Conservation (phyloP, 345 rosid genomes). For the Eucalyptus rudis region DNA sequence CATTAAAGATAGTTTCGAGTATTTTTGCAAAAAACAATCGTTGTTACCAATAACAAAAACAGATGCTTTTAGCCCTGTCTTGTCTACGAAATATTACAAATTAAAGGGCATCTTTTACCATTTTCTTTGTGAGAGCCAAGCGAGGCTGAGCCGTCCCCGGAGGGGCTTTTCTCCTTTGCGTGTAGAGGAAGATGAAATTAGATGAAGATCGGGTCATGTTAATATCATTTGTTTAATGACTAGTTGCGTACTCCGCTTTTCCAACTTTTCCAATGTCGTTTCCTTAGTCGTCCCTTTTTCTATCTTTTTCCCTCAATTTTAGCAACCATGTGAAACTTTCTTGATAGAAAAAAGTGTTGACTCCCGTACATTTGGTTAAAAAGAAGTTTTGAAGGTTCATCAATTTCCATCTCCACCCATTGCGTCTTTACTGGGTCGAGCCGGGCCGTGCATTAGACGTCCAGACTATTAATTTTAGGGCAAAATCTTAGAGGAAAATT, state of each 20-base stretch:
- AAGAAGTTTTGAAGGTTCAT: not conserved
- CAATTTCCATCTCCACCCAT: not conserved
- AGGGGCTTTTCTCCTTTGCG: not conserved
- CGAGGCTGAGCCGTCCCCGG: not conserved
- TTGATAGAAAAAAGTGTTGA: not conserved
- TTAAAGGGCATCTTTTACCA: not conserved
- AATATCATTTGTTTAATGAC: not conserved
- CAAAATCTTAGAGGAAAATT: not conserved
- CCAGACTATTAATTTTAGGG: not conserved
- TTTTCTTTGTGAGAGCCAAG: not conserved
- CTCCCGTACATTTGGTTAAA: not conserved
- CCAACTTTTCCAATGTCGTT: not conserved
- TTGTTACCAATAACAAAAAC: not conserved
- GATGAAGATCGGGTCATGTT: not conserved
- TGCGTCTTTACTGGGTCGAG: not conserved
- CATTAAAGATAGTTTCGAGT: not conserved
- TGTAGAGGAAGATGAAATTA: not conserved
- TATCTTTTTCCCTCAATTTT: not conserved
- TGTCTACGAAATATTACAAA: not conserved
- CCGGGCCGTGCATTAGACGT: not conserved
- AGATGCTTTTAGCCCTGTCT: not conserved
- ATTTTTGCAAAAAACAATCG: not conserved
- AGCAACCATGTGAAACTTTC: not conserved
- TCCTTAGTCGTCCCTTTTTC: not conserved
- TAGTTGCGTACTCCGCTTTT: not conserved